Base-by-base conservation (phyloP, 75 land plant genomes). In the Ceratopteris richardii region DNA sequence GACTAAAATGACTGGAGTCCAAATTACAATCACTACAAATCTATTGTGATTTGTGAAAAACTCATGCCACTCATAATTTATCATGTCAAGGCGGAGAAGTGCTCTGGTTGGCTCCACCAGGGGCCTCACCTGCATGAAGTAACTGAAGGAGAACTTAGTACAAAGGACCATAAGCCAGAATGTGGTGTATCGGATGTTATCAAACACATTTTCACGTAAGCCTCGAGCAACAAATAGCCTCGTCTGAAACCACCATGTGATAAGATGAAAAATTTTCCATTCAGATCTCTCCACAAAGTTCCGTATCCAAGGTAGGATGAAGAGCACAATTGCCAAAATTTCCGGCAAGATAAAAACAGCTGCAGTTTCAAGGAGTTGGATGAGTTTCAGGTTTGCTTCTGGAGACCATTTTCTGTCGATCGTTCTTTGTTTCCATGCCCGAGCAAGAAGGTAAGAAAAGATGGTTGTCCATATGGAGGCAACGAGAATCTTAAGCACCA, bases 181-280 rank as follows among this genome's bases (percentile, higher is more conserved):
- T 25, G 66, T 25, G 0, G 69, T 72, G 54, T 72, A 72, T 55
- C 70, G 65, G 56, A 72, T 66, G 63, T 72, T 72, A 58, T 72
- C 75, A 28, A 58, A 37, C 29, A 72, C 44, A 53, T 69, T 68
- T 41, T 72, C 75, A n/a, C 75, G 70, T 31, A 72, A 54, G 23
- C 75, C 75, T 51, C 75, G 62, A 42, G 70, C 75, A 13, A 72
- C 75, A 66, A 47, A 72, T 26, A 52, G 26, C 29, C 69, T 57
- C 10, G 58, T 72, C 75, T 72, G 75, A 31, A 72, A 72, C 75
- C 75, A 72, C 75, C 75, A 72, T 22, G 75, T 72, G 23, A 72
- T 39, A 29, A 60, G 25, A 42, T 65, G 52, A n/a, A 72, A 72
- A 20, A 72, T 60, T 20, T 39, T 57, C 70, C 75, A 72, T 26